Evolutionary conservation across 2,329 filamentous ascomycete genomes (phyloP).

Genomic region (Fusarium guadeloupense): DNA sequence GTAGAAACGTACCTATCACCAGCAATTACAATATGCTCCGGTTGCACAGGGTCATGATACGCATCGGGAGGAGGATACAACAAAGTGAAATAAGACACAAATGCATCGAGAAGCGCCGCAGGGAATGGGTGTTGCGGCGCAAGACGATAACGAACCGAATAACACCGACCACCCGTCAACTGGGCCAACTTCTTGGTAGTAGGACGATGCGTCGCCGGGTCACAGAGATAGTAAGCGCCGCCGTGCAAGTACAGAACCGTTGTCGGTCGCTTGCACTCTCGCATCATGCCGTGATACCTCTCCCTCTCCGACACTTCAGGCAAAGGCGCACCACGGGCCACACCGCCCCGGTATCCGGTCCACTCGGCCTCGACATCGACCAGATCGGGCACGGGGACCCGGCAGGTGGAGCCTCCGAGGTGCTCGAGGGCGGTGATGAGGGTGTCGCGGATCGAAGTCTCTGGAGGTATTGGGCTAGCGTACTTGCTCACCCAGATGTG

Average conservation of each 20-base stretch:
- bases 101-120: slow-evolving; percentile 74
- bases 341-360: slow-evolving; percentile 73
- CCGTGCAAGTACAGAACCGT: slow-evolving; percentile 81
- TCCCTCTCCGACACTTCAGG: slow-evolving; percentile 68
- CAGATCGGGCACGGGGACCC: slow-evolving; percentile 58
- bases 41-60: slow-evolving; percentile 70
- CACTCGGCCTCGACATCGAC: slow-evolving; percentile 75
- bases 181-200: slow-evolving; percentile 70
- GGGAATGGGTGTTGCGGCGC: slow-evolving; percentile 81
- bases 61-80: slow-evolving; percentile 76
- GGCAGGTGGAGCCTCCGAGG: slow-evolving; percentile 32
- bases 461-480: slow-evolving; percentile 67
- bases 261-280: slow-evolving; percentile 68
- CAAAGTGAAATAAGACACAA: slow-evolving; percentile 76
- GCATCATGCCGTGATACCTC: slow-evolving; percentile 73
- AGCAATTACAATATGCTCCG: slow-evolving; percentile 73
- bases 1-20: slow-evolving; percentile 67
- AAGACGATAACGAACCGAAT: slow-evolving; percentile 78
- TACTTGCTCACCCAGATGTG: slow-evolving; percentile 83
- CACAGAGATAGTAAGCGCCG: slow-evolving; percentile 77
- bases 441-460: slow-evolving; percentile 63
- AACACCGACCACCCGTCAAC: slow-evolving; percentile 72
- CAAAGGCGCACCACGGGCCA: slow-evolving; percentile 57
- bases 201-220: slow-evolving; percentile 72
- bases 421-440: slow-evolving; percentile 63